These are phyloP conservation scores for Plasmodium berghei DNA, from an alignment of 169 alveolate genomes.

Conservation along the genomic window DNA sequence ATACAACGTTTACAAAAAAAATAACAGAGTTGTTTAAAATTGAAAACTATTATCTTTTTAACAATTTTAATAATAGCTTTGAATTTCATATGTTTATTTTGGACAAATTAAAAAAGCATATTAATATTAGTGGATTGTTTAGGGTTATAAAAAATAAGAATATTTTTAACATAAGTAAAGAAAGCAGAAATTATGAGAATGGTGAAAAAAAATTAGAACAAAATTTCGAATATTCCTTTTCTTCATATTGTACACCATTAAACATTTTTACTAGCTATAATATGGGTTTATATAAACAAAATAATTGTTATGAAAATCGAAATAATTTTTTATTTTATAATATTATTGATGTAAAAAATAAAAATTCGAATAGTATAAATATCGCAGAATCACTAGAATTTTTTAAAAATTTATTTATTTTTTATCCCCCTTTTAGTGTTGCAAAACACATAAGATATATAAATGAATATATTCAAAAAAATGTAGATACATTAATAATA, in stretches of 20 bases:
- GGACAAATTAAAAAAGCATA: slow-evolving; percentile 55
- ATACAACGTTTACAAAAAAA: slow-evolving; percentile 48
- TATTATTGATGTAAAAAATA: slow-evolving; percentile 54
- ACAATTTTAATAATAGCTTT: slow-evolving; percentile 37
- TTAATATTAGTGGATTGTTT: slow-evolving; percentile 42
- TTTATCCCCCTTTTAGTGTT: slow-evolving; percentile 61
- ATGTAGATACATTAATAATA: slow-evolving; percentile 30
- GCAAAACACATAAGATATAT: slow-evolving; percentile 75
- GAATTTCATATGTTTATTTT: slow-evolving; percentile 64
- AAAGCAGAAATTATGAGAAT: background rate
- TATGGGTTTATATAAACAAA: slow-evolving; percentile 74
- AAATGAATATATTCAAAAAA: slow-evolving; percentile 47
- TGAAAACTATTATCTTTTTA: slow-evolving; percentile 69
- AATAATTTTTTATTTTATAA: slow-evolving; percentile 59
- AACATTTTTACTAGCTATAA: slow-evolving; percentile 73
- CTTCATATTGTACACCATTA: slow-evolving; percentile 70
- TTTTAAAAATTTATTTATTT: slow-evolving; percentile 66
- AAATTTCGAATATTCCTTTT: slow-evolving; percentile 24
- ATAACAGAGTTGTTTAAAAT: slow-evolving; percentile 53
- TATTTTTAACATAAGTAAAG: slow-evolving; percentile 13
- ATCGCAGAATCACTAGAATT: slow-evolving; percentile 64
- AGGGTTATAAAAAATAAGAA: slow-evolving; percentile 54
- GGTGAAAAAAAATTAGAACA: background rate
- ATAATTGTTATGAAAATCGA: slow-evolving; percentile 56
- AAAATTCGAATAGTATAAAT: slow-evolving; percentile 51